phyloP scores from a whole-genome alignment of 305 asterid genomes.

The Fraxinus angustifolia region DNA sequence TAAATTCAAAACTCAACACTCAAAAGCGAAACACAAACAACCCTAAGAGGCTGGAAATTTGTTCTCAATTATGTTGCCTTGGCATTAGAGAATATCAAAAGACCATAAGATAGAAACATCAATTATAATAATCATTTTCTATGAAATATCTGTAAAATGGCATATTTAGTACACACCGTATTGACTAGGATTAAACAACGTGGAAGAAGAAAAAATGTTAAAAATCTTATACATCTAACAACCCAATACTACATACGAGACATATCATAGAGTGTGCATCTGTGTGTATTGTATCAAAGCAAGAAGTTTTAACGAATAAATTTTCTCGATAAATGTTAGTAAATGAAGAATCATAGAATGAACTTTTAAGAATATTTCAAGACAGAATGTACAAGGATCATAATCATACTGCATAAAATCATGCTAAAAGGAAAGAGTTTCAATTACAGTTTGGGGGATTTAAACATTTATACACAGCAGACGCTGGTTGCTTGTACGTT shows the following conservation, averaged over 20 bases:
- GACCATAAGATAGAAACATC: not conserved
- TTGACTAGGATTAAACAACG: not conserved
- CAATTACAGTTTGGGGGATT: slow-evolving; percentile 81
- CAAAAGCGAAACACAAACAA: too few relatives aligned
- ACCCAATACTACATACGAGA: not conserved
- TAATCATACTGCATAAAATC: not conserved
- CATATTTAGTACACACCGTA: not conserved
- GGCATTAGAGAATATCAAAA: too few relatives aligned
- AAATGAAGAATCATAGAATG: not conserved
- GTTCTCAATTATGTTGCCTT: too few relatives aligned
- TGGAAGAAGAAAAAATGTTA: not conserved
- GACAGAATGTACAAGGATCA: slow-evolving; percentile 7
- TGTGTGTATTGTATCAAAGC: not conserved
- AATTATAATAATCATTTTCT: not conserved
- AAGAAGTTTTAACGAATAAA: too few relatives aligned
- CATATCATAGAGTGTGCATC: not conserved
- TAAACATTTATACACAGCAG: slow-evolving; percentile 73
- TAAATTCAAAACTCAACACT: too few relatives aligned
- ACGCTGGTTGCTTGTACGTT: slow-evolving; percentile 67
- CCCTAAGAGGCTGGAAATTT: too few relatives aligned
- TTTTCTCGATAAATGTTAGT: not conserved
- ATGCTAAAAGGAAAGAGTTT: not conserved
- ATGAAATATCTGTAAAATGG: not conserved
- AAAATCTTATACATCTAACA: not conserved
- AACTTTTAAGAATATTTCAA: not conserved